Evolutionary conservation across 768 basidiomycete species (phyloP).

Genomic region (Tricholoma hemisulphureum): DNA sequence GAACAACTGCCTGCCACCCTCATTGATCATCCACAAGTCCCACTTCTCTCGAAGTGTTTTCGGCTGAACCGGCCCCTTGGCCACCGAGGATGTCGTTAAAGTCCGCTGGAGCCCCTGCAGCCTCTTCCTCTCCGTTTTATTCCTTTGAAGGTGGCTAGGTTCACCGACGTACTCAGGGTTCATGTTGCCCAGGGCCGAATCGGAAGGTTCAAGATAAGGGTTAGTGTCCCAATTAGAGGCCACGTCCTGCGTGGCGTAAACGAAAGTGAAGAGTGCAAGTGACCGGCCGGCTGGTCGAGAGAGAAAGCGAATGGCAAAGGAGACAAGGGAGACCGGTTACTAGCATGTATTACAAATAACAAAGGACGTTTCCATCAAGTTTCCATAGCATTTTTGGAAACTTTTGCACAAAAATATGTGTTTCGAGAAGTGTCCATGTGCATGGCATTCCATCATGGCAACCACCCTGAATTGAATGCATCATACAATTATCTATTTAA

Average conservation of each 20-base stretch:
- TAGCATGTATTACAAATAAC: no score
- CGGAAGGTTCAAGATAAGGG: slow-evolving; percentile 72
- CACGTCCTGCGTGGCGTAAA: slow-evolving; percentile 38
- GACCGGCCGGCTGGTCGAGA: slow-evolving; percentile 50
- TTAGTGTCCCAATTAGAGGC: slow-evolving; percentile 43
- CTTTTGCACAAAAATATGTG: no score
- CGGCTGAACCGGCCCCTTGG: slow-evolving; percentile 33
- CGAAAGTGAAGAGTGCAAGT: slow-evolving; percentile 33
- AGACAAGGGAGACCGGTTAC: no score
- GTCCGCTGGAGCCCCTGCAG: slow-evolving; percentile 82
- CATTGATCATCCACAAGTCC: slow-evolving; percentile 91
- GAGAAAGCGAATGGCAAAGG: no score
- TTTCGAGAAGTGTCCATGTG: no score
- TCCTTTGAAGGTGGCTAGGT: slow-evolving; percentile 66
- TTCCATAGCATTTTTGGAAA: no score
- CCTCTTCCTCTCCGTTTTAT: slow-evolving; percentile 80
- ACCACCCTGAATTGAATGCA: no score
- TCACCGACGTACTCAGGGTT: slow-evolving; percentile 27
- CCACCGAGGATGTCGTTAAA: slow-evolving; percentile 35
- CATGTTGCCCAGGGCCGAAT: slow-evolving; percentile 49
- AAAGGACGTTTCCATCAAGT: no score
- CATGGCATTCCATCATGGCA: no score
- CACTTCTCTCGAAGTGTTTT: slow-evolving; percentile 45
- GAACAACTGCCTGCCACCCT: slow-evolving; percentile 78
- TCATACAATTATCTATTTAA: no score